Conservation (phyloP, 495 filamentous ascomycete species). For the Trypethelium eluteriae region DNA sequence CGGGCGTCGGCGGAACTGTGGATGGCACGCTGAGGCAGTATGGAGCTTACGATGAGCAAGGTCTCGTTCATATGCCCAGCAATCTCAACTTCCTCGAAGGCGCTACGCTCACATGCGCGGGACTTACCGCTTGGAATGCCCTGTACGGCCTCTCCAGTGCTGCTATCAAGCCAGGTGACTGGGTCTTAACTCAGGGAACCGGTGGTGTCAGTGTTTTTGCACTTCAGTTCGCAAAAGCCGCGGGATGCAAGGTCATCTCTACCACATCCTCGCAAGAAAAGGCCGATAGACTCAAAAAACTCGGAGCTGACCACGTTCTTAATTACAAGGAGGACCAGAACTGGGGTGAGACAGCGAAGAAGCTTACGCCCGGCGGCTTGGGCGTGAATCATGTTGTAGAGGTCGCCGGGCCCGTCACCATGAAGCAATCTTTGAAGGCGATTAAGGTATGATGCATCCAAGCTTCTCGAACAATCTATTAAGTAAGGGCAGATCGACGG, state of each 20-base stretch:
- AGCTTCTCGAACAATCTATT: neutral
- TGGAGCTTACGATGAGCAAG: slow-evolving; percentile 60
- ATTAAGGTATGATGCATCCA: slow-evolving; percentile 10
- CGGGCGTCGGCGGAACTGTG: slow-evolving; percentile 56
- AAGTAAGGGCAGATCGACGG: slow-evolving; percentile 32
- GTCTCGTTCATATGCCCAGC: slow-evolving; percentile 56
- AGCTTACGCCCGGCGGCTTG: slow-evolving; percentile 48
- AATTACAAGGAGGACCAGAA: slow-evolving; percentile 65
- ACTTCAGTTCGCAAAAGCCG: slow-evolving; percentile 75
- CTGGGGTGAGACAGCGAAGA: slow-evolving; percentile 71
- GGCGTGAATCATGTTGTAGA: slow-evolving; percentile 61
- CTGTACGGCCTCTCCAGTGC: slow-evolving; percentile 59
- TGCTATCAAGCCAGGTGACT: slow-evolving; percentile 57
- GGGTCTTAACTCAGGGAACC: slow-evolving; percentile 71
- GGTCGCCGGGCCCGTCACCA: slow-evolving; percentile 38
- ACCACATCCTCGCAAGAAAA: slow-evolving; percentile 67
- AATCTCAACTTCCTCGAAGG: slow-evolving; percentile 58
- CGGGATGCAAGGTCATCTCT: slow-evolving; percentile 70
- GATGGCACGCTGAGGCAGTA: slow-evolving; percentile 69
- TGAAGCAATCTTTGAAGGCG: slow-evolving; percentile 28
- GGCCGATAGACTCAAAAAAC: slow-evolving; percentile 55
- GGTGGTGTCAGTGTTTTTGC: slow-evolving; percentile 76
- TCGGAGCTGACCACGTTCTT: slow-evolving; percentile 70
- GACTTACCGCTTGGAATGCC: slow-evolving; percentile 73
- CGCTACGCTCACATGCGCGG: slow-evolving; percentile 64